These are phyloP conservation scores for Cephalotrichum gorgonifer DNA, from an alignment of 2,329 filamentous ascomycete species.

Conservation along the genomic window DNA sequence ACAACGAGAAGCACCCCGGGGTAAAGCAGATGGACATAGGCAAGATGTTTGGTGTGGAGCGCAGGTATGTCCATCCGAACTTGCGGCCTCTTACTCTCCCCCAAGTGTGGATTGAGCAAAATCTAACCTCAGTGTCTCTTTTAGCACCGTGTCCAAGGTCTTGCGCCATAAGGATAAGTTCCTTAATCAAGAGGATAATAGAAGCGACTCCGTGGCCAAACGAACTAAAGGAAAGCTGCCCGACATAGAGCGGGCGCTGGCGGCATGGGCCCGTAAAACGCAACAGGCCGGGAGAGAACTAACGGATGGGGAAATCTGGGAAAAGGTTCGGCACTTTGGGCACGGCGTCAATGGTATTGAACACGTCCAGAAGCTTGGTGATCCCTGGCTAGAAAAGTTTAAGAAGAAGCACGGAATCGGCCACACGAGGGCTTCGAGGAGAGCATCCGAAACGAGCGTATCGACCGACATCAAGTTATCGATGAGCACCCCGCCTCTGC, in stretches of 20 bases:
- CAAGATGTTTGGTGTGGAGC: conserved; percentile 86
- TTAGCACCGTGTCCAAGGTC: conserved; percentile 96
- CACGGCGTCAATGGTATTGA: conserved; percentile 49
- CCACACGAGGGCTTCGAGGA: conserved; percentile 37
- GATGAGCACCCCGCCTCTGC: conserved; percentile 34
- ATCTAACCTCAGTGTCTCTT: not conserved
- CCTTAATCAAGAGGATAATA: conserved; percentile 70
- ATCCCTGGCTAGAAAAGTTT: conserved; percentile 87
- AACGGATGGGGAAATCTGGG: conserved; percentile 70
- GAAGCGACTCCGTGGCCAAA: conserved; percentile 69
- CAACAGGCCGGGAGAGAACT: conserved; percentile 65
- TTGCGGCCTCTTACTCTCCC: not conserved
- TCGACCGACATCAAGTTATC: conserved; percentile 36
- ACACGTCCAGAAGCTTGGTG: conserved; percentile 60
- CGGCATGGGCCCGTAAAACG: conserved; percentile 77
- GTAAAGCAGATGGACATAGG: conserved; percentile 96
- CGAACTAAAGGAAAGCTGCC: conserved; percentile 74
- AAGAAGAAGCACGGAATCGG: conserved; percentile 70
- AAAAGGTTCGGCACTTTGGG: conserved; percentile 76
- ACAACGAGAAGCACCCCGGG: conserved; percentile 79
- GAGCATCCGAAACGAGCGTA: conserved; percentile 60
- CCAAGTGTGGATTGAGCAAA: not conserved
- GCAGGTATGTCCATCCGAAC: conserved; percentile 58
- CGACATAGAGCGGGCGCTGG: conserved; percentile 84
- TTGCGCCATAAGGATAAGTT: conserved; percentile 92